Conservation (phyloP, 345 rosid species). For the Isatis tinctoria region DNA sequence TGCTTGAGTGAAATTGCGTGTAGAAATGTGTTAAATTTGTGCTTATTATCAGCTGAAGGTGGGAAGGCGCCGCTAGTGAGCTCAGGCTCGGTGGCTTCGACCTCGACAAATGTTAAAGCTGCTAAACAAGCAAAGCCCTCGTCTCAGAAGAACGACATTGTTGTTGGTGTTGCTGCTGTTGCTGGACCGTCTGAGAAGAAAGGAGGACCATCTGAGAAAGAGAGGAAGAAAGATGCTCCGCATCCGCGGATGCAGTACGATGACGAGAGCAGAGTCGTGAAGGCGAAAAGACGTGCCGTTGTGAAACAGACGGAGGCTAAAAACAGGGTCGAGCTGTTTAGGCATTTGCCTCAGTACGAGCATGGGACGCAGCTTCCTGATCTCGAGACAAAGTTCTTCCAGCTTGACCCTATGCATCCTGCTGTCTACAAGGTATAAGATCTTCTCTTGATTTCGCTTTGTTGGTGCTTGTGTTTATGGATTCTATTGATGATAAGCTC, state of each 20-base stretch:
- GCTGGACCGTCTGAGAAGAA: conserved; percentile 68
- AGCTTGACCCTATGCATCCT: conserved; percentile 90
- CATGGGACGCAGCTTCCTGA: conserved; percentile 89
- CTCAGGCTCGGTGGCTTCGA: conserved; percentile 31
- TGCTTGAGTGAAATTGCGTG: not conserved
- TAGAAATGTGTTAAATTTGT: too few species aligned
- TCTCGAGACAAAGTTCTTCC: conserved; percentile 75
- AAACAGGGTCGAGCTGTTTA: conserved; percentile 85
- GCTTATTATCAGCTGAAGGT: conserved; percentile 42
- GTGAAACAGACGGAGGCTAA: conserved; percentile 86
- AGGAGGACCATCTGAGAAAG: conserved; percentile 67
- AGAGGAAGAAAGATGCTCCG: conserved; percentile 89
- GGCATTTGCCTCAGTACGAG: conserved; percentile 98
- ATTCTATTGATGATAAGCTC: not conserved
- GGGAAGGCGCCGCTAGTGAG: conserved; percentile 38
- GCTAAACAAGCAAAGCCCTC: conserved; percentile 52
- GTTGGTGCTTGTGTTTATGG: not conserved
- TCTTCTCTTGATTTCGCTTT: not conserved
- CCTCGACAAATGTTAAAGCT: conserved; percentile 42
- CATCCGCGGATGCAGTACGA: conserved; percentile 97
- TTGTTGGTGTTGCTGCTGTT: conserved; percentile 11
- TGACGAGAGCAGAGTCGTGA: conserved; percentile 83
- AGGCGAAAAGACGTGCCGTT: conserved; percentile 86
- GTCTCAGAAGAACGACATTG: conserved; percentile 53
- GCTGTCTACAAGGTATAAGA: conserved; percentile 75